Evolutionary conservation across 169 alveolate species (phyloP), one percentile per base, ranked within the genome.

Genomic region (Cryptosporidium viatorum): DNA sequence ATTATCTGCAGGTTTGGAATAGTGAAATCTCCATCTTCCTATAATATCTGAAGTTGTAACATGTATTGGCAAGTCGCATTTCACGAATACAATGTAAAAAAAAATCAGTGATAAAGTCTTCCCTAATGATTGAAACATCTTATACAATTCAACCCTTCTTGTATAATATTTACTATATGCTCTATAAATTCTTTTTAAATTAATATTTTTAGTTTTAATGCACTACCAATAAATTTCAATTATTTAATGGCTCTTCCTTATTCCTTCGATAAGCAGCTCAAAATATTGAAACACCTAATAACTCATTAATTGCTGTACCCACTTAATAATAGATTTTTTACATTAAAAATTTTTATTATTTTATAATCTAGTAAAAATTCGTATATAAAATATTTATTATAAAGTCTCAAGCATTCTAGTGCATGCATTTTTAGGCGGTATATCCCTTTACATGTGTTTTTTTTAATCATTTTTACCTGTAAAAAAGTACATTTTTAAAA

Each of bases 1-100:
- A 23, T 92, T 85, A 18, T 71, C 16, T 0, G 55, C 62, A 5
- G 92, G 93, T 0, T 84, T 70, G 12, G 94, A 51, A 37, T 85
- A 37, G 18, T 43, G 45, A 52, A 92, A 91, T 21, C 23, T 50
- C 92, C 93, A 84, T 89, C 85, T 71, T 85, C 94, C 94, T 71
- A 45, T 52, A 51, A 31, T 91, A 85, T 59, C 87, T 86, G 65
- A 85, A 33, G 91, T 84, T 1, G 93, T 86, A 18, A 91, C 94
- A 73, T 92, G 94, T 51, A 92, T 86, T 10, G 94, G 94, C 31
- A 92, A 69, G 31, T 92, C 94, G 18, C 80, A 59, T 14, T 80
- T 80, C 26, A 80, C 75, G 10, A 26, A 23, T 55, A n/a, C 14
- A 3, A 55, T 21, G 5, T 55, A 21, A 55, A 55, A 55, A 55